Evolutionary conservation across 1,284 basidiomycete genomes (phyloP).

Genomic region (Marasmius sp.): DNA sequence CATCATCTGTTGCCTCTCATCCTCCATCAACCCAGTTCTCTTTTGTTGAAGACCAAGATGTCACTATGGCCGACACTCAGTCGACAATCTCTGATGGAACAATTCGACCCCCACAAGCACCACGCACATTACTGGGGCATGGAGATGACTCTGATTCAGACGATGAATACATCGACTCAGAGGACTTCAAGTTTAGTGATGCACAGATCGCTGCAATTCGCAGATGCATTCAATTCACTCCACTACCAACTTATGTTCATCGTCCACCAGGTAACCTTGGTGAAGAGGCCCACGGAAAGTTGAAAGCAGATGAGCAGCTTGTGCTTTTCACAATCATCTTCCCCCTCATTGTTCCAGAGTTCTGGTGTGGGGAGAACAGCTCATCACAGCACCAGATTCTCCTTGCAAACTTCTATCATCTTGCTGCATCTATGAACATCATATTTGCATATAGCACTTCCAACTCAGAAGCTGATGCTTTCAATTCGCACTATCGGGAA

Average conservation of each 20-base stretch:
- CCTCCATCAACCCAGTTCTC: constrained; percentile 4
- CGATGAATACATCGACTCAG: constrained; percentile 3
- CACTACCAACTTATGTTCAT: constrained; percentile 28
- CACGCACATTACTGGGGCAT: constrained; percentile 8
- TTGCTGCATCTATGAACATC: constrained; percentile 16
- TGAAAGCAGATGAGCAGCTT: constrained; percentile 33
- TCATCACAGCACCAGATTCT: neutral
- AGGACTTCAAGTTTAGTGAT: constrained; percentile 16
- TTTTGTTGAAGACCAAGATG: no score
- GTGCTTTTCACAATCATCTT: constrained; percentile 29
- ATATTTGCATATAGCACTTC: constrained; percentile 9
- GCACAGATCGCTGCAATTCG: constrained; percentile 19
- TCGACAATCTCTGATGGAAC: constrained; percentile 8
- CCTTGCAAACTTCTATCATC: no score
- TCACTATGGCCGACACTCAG: no score
- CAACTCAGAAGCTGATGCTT: constrained; percentile 9
- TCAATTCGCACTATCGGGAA: neutral
- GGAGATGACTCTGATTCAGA: constrained; percentile 5
- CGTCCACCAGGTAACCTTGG: constrained; percentile 34
- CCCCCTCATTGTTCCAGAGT: constrained; percentile 28
- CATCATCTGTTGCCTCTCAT: constrained; percentile 1
- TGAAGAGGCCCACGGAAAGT: constrained; percentile 32
- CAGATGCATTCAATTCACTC: constrained; percentile 21
- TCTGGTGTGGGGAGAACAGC: constrained; percentile 1
- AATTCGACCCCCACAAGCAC: neutral